Percentiles rank a stretch among this genome's conserved stretches.
These are phyloP conservation scores for Paramecium sonneborni DNA, from an alignment of 73 alveolate species.

Conservation along the genomic window DNA sequence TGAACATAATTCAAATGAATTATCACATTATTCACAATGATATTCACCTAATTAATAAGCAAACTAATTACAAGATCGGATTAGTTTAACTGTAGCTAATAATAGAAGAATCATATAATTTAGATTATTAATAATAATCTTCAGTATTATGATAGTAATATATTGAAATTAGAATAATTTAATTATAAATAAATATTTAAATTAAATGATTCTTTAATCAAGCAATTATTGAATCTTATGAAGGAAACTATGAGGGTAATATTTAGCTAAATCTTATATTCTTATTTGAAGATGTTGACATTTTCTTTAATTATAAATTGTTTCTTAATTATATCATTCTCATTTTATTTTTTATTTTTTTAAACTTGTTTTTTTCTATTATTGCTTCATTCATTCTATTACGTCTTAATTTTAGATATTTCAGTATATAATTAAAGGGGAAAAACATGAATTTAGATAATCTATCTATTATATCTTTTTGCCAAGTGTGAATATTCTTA, in stretches of 20 bases:
- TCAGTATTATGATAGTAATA: not conserved
- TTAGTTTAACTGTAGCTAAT: not conserved
- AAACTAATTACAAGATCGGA: not conserved
- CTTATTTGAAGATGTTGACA: not conserved
- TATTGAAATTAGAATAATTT: not conserved
- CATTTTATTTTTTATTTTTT: not conserved
- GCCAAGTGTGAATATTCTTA: not conserved
- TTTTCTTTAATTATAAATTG: not conserved
- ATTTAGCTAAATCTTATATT: not conserved
- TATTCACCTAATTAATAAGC: not conserved
- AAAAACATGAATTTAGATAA: not conserved
- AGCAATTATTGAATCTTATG: not conserved
- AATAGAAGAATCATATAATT: not conserved
- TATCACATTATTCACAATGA: not conserved
- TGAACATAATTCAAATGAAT: not conserved
- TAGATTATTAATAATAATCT: not conserved
- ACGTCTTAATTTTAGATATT: not conserved
- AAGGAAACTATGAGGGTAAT: not conserved
- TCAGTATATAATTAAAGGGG: conserved; percentile 26
- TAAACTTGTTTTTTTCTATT: not conserved
- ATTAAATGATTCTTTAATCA: not conserved
- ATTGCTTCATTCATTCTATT: not conserved
- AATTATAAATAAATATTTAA: not conserved
- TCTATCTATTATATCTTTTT: not conserved
- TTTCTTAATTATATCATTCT: not conserved